These are phyloP conservation scores for Suhomyces bribrorum DNA, from an alignment of 1,139 yeast species.

Conservation along the genomic window DNA sequence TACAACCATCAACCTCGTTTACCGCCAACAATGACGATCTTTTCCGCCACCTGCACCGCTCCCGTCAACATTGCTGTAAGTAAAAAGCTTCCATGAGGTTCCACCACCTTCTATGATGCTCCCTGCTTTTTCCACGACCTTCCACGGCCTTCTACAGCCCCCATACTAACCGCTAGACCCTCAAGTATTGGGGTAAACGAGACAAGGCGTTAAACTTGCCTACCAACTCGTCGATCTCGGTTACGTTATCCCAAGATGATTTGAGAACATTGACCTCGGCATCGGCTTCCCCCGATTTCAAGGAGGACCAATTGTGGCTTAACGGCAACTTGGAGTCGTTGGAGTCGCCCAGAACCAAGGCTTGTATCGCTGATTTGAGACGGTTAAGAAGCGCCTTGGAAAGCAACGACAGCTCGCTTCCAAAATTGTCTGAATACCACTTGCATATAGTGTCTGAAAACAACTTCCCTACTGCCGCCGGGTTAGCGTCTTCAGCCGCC, in stretches of 20 bases:
- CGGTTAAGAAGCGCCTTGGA: constrained; percentile 61
- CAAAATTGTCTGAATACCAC: constrained; percentile 62
- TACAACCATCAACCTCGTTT: not conserved
- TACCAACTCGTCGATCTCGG: constrained; percentile 92
- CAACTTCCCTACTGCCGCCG: constrained; percentile 99
- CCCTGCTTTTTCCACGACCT: not conserved
- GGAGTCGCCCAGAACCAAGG: constrained; percentile 69
- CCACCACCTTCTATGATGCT: not conserved
- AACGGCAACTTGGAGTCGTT: constrained; percentile 75
- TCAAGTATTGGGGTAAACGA: constrained; percentile 98
- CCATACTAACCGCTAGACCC: constrained; percentile 53
- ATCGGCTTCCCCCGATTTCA: constrained; percentile 59
- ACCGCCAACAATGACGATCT: constrained; percentile 41
- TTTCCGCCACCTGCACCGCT: constrained; percentile 84
- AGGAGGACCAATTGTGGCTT: constrained; percentile 73
- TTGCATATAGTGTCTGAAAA: constrained; percentile 88
- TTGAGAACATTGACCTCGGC: constrained; percentile 90
- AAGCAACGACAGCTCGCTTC: constrained; percentile 46
- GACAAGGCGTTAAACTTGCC: constrained; percentile 86
- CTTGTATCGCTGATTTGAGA: constrained; percentile 78
- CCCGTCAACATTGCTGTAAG: constrained; percentile 95
- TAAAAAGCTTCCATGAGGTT: constrained; percentile 13
- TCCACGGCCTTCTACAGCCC: not conserved
- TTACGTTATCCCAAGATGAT: constrained; percentile 87
- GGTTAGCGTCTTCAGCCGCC: constrained; percentile 96